Evolutionary conservation across 768 basidiomycete species (phyloP).

Genomic region (Coprinellus aureogranulatus): DNA sequence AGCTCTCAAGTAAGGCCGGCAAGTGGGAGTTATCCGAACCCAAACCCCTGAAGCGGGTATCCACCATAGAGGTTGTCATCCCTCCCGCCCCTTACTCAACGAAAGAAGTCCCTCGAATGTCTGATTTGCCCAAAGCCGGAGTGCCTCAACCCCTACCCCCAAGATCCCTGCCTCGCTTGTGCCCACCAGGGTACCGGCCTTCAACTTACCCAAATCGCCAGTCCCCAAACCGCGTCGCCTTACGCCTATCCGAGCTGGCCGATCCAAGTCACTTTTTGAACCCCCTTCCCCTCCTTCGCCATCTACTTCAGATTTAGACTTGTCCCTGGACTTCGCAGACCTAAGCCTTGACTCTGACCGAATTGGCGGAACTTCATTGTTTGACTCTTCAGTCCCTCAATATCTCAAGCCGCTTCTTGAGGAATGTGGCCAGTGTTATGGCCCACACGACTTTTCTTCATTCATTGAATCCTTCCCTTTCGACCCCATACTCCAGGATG

Average conservation of each 20-base stretch:
- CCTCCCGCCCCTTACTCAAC: constrained; percentile 35
- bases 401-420: constrained; percentile 64
- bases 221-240: constrained; percentile 54
- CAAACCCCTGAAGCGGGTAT: constrained; percentile 3
- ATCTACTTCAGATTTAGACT: constrained; percentile 47
- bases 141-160: constrained; percentile 3
- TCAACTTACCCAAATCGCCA: constrained; percentile 15
- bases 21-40: too few relatives aligned
- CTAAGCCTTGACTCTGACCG: constrained; percentile 30
- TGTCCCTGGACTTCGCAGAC: constrained; percentile 50
- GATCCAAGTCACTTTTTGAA: constrained; percentile 37
- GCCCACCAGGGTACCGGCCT: constrained; percentile 10
- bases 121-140: background rate
- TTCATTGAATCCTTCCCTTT: constrained; percentile 81
- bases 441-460: constrained; percentile 73
- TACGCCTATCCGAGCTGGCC: constrained; percentile 60
- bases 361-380: constrained; percentile 17
- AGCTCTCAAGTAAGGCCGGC: too few relatives aligned
- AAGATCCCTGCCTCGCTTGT: constrained; percentile 2
- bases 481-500: constrained; percentile 57
- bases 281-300: constrained; percentile 58
- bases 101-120: constrained; percentile 1
- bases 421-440: constrained; percentile 65
- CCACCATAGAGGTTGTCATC: constrained; percentile 40
- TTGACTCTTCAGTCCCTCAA: constrained; percentile 38